Base-by-base conservation (phyloP, 345 rosid species). In the Salix dunnii region DNA sequence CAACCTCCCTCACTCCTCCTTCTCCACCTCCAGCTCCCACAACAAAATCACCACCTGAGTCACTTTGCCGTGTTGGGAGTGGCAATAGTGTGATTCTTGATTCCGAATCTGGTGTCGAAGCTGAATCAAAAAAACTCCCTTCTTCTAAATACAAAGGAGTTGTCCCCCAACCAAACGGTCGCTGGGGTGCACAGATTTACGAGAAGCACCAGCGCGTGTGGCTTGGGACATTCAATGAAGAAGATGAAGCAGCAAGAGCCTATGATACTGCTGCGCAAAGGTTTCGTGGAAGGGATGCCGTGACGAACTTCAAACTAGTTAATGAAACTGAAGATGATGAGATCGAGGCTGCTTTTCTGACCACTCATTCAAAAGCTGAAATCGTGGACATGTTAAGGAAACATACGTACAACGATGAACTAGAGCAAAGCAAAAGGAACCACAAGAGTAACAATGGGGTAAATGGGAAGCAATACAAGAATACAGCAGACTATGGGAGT, bases 101-200 rank as follows among this genome's bases (percentile, higher is more conserved):
- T 53, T 75, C 85, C 0, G 95, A 92, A 33, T 77, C 87, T 72
- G 90, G 90, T 2, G 79, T 84, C 14, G 98, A 93, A 68, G 93
- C 91, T 0, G 97, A 95, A 82, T 91, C 97, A 4, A 84, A 90
- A 55, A 95, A 93, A 80, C 92, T 93, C 33, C 94, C 96, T 1
- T 90, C 96, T 6, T 93, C 99, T 14, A 89, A 89, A 67, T 95
- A 86, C 89, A 95, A 95, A 79, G 99, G 99, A 3, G 99, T 95
- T 5, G 98, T 95, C n/a, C 94, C 98, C 1, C 97, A 95, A 72
- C 99, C 99, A 7, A 95, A 95, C 76, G 98, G 98, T 72, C 88
- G 96, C 2, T 95, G 98, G 99, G 99, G 98, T 6, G 92, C 96
- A 16, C 98, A 95, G 89, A 95, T 95, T 72, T 95, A 95, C 88